phyloP scores from a whole-genome alignment of 2,329 filamentous ascomycete genomes.

The Gremmenia infestans region DNA sequence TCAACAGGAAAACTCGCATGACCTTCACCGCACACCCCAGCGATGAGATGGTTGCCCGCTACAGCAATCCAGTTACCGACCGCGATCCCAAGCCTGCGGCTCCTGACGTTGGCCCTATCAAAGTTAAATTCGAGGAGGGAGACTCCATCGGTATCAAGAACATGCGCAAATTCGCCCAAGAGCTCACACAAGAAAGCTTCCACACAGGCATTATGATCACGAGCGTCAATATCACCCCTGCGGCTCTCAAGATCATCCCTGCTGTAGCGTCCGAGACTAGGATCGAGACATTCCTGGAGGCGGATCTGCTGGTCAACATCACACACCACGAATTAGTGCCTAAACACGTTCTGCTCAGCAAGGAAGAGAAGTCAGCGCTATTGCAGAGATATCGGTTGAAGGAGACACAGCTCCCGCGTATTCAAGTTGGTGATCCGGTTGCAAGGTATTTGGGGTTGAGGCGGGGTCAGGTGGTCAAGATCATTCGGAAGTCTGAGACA shows the following conservation, averaged over 20 bases:
- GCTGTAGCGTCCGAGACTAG: slow-evolving; percentile 70
- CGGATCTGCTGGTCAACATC: slow-evolving; percentile 95
- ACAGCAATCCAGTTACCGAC: slow-evolving; percentile 66
- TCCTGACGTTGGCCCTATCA: slow-evolving; percentile 79
- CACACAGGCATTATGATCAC: slow-evolving; percentile 90
- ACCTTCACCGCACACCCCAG: slow-evolving; percentile 84
- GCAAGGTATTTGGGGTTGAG: slow-evolving; percentile 86
- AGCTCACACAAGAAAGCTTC: slow-evolving; percentile 74
- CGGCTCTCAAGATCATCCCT: slow-evolving; percentile 81
- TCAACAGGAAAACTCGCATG: slow-evolving; percentile 69
- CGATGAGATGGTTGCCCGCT: slow-evolving; percentile 77
- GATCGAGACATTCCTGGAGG: slow-evolving; percentile 93
- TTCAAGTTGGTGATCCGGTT: slow-evolving; percentile 87
- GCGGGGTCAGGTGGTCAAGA: slow-evolving; percentile 95
- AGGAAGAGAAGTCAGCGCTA: slow-evolving; percentile 81
- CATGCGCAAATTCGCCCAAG: slow-evolving; percentile 82
- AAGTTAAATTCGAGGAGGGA: slow-evolving; percentile 85
- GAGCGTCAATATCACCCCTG: slow-evolving; percentile 73
- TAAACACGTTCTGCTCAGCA: slow-evolving; percentile 83
- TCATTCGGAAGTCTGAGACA: slow-evolving; percentile 92
- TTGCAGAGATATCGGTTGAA: slow-evolving; percentile 89
- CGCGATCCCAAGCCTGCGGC: slow-evolving; percentile 62
- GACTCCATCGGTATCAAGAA: slow-evolving; percentile 82
- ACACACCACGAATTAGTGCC: slow-evolving; percentile 96
- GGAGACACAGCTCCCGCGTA: slow-evolving; percentile 93